Conservation (phyloP, 2,329 filamentous ascomycete genomes). For the Pseudogymnoascus sp. region DNA sequence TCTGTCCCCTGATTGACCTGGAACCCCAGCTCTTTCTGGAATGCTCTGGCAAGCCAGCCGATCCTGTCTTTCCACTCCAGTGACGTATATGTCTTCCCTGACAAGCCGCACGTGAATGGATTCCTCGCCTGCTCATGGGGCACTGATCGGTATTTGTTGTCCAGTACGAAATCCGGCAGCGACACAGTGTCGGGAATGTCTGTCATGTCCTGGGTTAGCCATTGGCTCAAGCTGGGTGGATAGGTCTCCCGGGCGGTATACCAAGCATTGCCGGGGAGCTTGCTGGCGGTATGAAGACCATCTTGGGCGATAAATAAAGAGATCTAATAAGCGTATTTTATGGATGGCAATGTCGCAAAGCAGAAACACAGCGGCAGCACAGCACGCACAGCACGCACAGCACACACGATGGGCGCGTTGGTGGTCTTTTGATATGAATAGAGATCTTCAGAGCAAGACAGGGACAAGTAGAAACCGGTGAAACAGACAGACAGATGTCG, state of each 20-base stretch:
- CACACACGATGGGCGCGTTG: background rate
- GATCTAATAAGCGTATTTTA: background rate
- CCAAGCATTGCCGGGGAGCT: background rate
- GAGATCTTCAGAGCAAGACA: background rate
- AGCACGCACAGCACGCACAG: background rate
- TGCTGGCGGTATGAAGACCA: background rate
- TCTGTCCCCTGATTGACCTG: slow-evolving; percentile 59
- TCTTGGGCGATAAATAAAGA: background rate
- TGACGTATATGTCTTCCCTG: slow-evolving; percentile 57
- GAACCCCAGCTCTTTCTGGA: slow-evolving; percentile 65
- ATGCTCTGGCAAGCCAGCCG: slow-evolving; percentile 57
- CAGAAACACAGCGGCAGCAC: background rate
- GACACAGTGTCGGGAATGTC: slow-evolving; percentile 59
- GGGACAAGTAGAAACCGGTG: background rate
- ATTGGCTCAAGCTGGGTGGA: background rate
- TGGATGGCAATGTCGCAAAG: background rate
- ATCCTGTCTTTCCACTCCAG: slow-evolving; percentile 57
- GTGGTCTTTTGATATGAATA: background rate
- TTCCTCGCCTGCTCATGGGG: slow-evolving; percentile 56
- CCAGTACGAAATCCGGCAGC: slow-evolving; percentile 67
- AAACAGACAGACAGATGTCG: background rate
- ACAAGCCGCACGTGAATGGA: slow-evolving; percentile 68
- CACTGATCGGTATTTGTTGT: slow-evolving; percentile 60
- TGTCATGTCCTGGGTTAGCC: background rate
- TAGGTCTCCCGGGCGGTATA: background rate